Conservation (phyloP, 2,329 filamentous ascomycete genomes). For the Fonsecaea monophora region DNA sequence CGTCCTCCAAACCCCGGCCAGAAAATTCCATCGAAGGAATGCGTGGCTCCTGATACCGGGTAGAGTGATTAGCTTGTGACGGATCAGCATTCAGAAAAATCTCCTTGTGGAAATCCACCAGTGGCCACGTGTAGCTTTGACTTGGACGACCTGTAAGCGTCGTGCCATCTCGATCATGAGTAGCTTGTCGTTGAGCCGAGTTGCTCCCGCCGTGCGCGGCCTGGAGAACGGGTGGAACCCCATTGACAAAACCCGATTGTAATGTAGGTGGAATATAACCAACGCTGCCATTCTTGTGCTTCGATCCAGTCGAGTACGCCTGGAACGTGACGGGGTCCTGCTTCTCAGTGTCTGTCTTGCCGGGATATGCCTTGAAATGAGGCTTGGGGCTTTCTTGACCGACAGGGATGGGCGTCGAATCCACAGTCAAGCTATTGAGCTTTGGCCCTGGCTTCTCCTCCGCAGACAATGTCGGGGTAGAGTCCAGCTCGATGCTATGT, state of each 20-base stretch:
- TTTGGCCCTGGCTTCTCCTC: background rate
- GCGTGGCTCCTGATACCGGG: slow-evolving; percentile 28
- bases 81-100: slow-evolving; percentile 30
- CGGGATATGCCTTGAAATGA: slow-evolving; percentile 10
- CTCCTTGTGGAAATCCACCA: slow-evolving; percentile 31
- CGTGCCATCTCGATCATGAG: background rate
- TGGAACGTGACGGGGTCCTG: slow-evolving; percentile 3
- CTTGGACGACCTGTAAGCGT: background rate
- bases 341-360: background rate
- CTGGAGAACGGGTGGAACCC: slow-evolving; percentile 26
- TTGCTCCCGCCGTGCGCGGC: slow-evolving; percentile 8
- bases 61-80: slow-evolving; percentile 10
- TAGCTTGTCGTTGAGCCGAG: background rate
- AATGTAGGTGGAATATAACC: slow-evolving; percentile 26
- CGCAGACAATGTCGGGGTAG: background rate
- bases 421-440: slow-evolving; percentile 1
- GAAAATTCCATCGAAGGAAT: slow-evolving; percentile 26
- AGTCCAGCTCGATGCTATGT: slow-evolving; percentile 14
- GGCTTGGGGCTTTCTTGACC: background rate
- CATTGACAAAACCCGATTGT: slow-evolving; percentile 28
- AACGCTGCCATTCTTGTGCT: slow-evolving; percentile 10
- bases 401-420: slow-evolving; percentile 12
- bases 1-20: slow-evolving; percentile 9
- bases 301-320: slow-evolving; percentile 21
- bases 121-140: slow-evolving; percentile 24